Base-by-base conservation (phyloP, 176 grass and related monocot species). In the Musa acuminata region DNA sequence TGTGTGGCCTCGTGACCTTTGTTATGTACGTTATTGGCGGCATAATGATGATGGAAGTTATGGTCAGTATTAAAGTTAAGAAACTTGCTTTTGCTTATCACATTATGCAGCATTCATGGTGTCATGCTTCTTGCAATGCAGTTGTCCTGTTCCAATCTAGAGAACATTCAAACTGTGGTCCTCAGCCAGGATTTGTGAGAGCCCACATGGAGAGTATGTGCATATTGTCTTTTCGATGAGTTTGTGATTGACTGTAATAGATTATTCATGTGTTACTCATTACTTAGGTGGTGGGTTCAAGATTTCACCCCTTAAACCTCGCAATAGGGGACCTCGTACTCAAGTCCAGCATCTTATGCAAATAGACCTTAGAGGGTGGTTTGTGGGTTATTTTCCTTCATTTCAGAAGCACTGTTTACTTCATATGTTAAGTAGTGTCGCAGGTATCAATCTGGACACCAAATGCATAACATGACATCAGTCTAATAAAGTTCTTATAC, bases 11-110 rank as follows among this genome's bases (percentile, higher is more conserved):
- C 88, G 90, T 14, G 95, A 99, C 85, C 90, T 99, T 79, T 99
- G 95, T 64, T 99, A 99, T 19, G 86, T 94, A 60, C 88, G 95
- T 11, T 99, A 99, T 55, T 99, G 95, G 95, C 84, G 95, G 19
- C 87, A 87, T 54, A 99, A 99, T 76, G 90, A 99, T 62, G 95
- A 99, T 82, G 95, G 95, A 85, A 99, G 95, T 58, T 99, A 94
- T 55, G 90, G 95, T 99, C 72, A 81, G 82, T 76, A 75, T 51
- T 52, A 76, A 24, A 65, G 53, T 13, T 77, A 58, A 17, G 25
- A 62, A 49, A 80, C 8, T 12, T 69, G 13, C 16, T 48, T 69
- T 17, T 16, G 13, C 6, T 3, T 35, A 43, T 69, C 35, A 43
- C 13, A 19, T 43, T 29, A 69, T 49, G 66, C 66, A 69, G 48